These are phyloP conservation scores for Monosporozyma siamensis DNA, from an alignment of 805 yeast genomes.

Conservation along the genomic window DNA sequence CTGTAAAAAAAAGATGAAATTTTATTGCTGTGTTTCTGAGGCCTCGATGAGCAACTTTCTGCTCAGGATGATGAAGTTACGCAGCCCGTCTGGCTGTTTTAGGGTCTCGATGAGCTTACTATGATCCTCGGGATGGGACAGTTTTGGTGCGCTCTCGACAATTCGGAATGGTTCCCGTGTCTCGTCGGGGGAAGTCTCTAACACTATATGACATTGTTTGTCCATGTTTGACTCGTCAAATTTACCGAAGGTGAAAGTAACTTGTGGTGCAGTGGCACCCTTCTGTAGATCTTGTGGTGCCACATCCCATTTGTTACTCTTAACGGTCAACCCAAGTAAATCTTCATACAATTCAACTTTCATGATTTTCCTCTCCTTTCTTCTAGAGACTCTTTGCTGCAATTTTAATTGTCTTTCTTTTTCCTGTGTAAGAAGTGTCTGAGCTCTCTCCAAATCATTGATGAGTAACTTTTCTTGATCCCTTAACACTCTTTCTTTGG, in stretches of 20 bases:
- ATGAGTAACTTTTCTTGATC: neutral
- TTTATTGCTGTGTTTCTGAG: no score
- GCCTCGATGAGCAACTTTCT: neutral
- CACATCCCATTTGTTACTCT: conserved; percentile 32
- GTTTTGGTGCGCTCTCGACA: conserved; percentile 31
- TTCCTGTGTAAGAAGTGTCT: neutral
- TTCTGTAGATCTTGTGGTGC: conserved; percentile 28
- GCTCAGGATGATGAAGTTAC: neutral
- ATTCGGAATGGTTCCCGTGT: conserved; percentile 27
- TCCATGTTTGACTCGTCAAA: conserved; percentile 38
- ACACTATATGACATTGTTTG: conserved; percentile 35
- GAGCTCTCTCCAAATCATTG: neutral
- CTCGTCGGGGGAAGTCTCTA: conserved; percentile 32
- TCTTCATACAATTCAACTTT: conserved; percentile 45
- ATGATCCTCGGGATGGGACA: conserved; percentile 15
- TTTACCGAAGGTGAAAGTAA: conserved; percentile 39
- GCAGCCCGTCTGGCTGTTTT: neutral
- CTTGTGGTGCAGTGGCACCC: conserved; percentile 9
- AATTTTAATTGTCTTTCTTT: neutral
- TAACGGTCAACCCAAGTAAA: conserved; percentile 46
- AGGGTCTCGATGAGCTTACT: neutral
- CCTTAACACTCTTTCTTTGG: neutral
- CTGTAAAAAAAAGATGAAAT: no score
- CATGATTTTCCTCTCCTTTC: conserved; percentile 35
- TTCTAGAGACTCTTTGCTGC: neutral